Evolutionary conservation across 345 rosid genomes (phyloP).

Genomic region (Limnanthes douglasii): DNA sequence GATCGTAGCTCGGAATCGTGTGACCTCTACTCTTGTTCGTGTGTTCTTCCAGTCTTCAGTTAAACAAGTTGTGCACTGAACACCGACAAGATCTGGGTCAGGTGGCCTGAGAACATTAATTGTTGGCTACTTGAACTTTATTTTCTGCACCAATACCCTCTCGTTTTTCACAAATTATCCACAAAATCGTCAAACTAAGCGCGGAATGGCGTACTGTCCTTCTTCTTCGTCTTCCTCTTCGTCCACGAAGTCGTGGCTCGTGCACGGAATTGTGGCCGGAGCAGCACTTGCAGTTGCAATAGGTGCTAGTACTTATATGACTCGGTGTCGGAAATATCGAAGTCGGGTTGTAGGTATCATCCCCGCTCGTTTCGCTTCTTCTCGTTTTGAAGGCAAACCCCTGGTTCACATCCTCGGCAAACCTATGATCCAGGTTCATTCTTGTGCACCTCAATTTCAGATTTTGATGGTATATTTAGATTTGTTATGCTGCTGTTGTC

Average conservation of each 20-base stretch:
- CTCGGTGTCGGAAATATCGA: constrained; percentile 43
- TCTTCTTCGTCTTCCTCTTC: constrained; percentile 24
- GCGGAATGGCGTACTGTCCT: constrained; percentile 17
- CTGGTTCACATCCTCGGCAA: constrained; percentile 76
- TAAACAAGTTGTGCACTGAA: no score
- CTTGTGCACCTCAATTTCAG: no score
- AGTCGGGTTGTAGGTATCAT: constrained; percentile 82
- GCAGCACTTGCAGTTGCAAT: constrained; percentile 53
- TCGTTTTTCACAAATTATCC: no score
- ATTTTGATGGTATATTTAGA: no score
- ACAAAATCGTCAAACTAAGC: constrained; percentile 3
- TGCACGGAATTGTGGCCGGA: constrained; percentile 55
- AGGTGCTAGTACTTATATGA: constrained; percentile 47
- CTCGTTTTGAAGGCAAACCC: constrained; percentile 89
- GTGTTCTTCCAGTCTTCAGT: no score
- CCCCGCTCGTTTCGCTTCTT: constrained; percentile 91
- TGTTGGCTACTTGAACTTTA: no score
- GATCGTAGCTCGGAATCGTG: no score
- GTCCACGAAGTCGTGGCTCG: constrained; percentile 44
- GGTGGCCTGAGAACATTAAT: no score
- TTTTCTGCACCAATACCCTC: no score
- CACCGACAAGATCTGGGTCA: no score
- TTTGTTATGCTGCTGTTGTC: no score
- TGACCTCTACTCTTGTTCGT: no score
- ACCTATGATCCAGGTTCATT: constrained; percentile 93